Evolutionary conservation across 306 rosid genomes (phyloP).

Genomic region (Citrullus mucosospermus): DNA sequence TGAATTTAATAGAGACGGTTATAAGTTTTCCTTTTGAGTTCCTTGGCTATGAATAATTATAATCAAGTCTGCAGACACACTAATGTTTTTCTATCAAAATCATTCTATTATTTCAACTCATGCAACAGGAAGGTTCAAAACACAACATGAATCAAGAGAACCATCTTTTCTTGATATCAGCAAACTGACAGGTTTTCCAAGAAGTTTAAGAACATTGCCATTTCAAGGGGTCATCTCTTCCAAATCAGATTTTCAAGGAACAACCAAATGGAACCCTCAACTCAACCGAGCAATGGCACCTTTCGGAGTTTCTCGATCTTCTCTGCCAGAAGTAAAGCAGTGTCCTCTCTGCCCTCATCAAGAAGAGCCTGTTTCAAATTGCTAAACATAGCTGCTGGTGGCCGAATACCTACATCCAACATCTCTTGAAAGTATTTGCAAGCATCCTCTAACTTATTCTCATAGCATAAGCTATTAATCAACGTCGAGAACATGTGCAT

Average conservation of each 20-base stretch:
- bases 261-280: background rate
- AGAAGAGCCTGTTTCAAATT: slow-evolving; percentile 45
- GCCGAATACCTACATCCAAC: slow-evolving; percentile 70
- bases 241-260: background rate
- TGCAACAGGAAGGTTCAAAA: background rate
- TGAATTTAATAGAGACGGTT: too few relatives aligned
- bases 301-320: slow-evolving; percentile 54
- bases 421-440: slow-evolving; percentile 64
- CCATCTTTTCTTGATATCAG: background rate
- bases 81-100: background rate
- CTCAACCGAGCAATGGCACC: slow-evolving; percentile 29
- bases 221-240: background rate
- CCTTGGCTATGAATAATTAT: background rate
- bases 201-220: too few relatives aligned
- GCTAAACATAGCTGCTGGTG: slow-evolving; percentile 50
- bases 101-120: too few relatives aligned
- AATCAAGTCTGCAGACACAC: background rate
- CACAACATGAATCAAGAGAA: background rate
- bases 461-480: slow-evolving; percentile 42
- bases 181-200: too few relatives aligned
- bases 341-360: slow-evolving; percentile 37
- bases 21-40: background rate
- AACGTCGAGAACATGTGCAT: slow-evolving; percentile 76
- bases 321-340: slow-evolving; percentile 19
- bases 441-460: slow-evolving; percentile 57